phyloP scores from a whole-genome alignment of 2,329 filamentous ascomycete species.

The Pyricularia sp. region DNA sequence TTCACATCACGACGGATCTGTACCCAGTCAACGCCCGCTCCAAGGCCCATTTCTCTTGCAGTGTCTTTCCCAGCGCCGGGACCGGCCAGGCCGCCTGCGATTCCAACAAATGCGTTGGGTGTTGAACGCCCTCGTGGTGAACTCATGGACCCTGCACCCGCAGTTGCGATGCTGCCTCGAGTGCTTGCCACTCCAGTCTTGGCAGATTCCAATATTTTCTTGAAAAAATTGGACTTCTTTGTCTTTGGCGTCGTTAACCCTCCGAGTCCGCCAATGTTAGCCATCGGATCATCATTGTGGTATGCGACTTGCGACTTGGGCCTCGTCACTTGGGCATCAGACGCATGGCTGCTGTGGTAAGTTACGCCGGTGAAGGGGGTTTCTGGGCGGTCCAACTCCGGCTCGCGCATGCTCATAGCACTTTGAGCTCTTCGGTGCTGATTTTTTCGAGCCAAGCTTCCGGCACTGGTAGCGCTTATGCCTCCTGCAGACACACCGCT shows the following conservation, averaged over 20 bases:
- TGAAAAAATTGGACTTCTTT: slow-evolving; percentile 85
- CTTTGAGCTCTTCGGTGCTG: slow-evolving; percentile 48
- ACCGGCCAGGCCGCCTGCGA: slow-evolving; percentile 32
- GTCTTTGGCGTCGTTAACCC: slow-evolving; percentile 68
- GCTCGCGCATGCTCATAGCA: slow-evolving; percentile 51
- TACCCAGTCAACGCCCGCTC: slow-evolving; percentile 75
- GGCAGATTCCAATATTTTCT: slow-evolving; percentile 87
- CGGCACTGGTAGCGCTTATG: slow-evolving; percentile 91
- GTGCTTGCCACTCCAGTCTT: slow-evolving; percentile 90
- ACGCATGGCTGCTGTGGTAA: slow-evolving; percentile 83
- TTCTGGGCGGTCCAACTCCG: slow-evolving; percentile 45
- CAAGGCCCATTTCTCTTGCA: slow-evolving; percentile 62
- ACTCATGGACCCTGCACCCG: slow-evolving; percentile 32
- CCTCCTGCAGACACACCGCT: slow-evolving; percentile 84
- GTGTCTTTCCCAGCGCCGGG: slow-evolving; percentile 35
- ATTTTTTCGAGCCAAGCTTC: slow-evolving; percentile 77
- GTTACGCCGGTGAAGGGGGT: slow-evolving; percentile 70
- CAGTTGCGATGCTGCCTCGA: slow-evolving; percentile 69
- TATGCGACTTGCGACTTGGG: slow-evolving; percentile 59
- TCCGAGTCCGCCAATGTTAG: slow-evolving; percentile 51
- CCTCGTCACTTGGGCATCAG: slow-evolving; percentile 39
- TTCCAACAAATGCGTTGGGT: slow-evolving; percentile 28
- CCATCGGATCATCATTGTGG: slow-evolving; percentile 39
- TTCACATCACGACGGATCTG: slow-evolving; percentile 94
- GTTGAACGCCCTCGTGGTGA: slow-evolving; percentile 29